Conservation (phyloP, 768 basidiomycete genomes). For the Tremella fuciformis region DNA sequence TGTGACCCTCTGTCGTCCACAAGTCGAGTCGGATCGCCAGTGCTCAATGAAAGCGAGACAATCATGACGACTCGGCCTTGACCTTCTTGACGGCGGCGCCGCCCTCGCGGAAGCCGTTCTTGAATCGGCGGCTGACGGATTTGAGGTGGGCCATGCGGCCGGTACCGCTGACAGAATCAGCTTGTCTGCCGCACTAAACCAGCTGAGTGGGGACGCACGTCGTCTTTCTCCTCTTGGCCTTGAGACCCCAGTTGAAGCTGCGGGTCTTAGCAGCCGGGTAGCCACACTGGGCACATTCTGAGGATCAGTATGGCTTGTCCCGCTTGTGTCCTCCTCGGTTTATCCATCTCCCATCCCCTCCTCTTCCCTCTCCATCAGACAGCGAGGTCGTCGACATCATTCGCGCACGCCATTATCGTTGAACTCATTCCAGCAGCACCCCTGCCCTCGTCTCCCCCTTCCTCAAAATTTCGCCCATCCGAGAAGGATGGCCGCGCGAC, state of each 20-base stretch:
- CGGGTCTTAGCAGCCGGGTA: slow-evolving; percentile 93
- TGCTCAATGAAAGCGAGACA: background rate
- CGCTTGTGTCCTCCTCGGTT: too few relatives aligned
- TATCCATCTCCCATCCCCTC: too few relatives aligned
- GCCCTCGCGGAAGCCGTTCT: slow-evolving; percentile 98
- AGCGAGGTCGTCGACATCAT: too few relatives aligned
- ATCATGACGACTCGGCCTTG: slow-evolving; percentile 54
- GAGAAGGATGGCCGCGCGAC: slow-evolving; percentile 38
- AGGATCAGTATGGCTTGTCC: slow-evolving; percentile 2
- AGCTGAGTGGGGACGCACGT: slow-evolving; percentile 55
- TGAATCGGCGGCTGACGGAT: slow-evolving; percentile 88
- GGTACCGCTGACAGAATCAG: slow-evolving; percentile 61
- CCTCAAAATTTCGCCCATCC: too few relatives aligned
- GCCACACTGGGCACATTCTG: slow-evolving; percentile 93
- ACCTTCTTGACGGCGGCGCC: slow-evolving; percentile 81
- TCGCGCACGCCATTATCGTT: too few relatives aligned
- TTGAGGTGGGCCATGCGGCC: slow-evolving; percentile 94
- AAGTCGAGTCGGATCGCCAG: background rate
- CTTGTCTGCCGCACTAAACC: background rate
- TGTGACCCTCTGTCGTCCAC: background rate
- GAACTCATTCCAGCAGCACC: too few relatives aligned
- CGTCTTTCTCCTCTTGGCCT: slow-evolving; percentile 99
- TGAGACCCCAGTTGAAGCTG: slow-evolving; percentile 96
- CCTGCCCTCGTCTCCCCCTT: too few relatives aligned
- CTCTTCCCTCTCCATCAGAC: too few relatives aligned